Evolutionary conservation across 78 protist genomes (phyloP).

Genomic region (Dictyostelium intermedium): DNA sequence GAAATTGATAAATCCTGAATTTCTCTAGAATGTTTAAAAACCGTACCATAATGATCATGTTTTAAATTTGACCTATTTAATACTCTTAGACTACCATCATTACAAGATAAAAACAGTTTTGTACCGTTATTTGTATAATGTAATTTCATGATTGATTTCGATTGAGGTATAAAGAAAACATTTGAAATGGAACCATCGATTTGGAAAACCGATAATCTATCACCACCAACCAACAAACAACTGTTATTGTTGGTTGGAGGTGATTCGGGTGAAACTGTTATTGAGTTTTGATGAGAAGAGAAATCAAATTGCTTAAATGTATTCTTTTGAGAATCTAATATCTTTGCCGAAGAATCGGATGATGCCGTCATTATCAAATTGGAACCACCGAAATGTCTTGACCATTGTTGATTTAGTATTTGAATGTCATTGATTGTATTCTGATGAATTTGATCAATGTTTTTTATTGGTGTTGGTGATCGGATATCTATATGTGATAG

Average conservation of each 20-base stretch:
- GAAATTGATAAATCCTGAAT: constrained; percentile 68
- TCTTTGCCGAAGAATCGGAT: constrained; percentile 6
- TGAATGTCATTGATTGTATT: constrained; percentile 31
- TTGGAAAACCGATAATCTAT: constrained; percentile 11
- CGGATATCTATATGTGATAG: constrained; percentile 32
- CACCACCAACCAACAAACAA: constrained; percentile 32
- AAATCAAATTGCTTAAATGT: constrained; percentile 3
- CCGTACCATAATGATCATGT: constrained; percentile 38
- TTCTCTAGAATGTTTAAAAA: constrained; percentile 51
- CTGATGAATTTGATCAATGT: constrained; percentile 41
- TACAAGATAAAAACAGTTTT: constrained; percentile 12
- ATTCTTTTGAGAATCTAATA: constrained; percentile 1
- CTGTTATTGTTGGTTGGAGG: background rate
- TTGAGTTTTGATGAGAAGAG: constrained; percentile 10
- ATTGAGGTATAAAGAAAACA: background rate
- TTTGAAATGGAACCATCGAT: background rate
- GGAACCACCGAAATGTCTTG: background rate
- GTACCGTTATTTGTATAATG: constrained; percentile 18
- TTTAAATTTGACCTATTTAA: constrained; percentile 11
- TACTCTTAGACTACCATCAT: constrained; percentile 39
- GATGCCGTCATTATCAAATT: constrained; percentile 7
- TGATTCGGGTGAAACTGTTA: constrained; percentile 21
- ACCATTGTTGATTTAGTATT: constrained; percentile 28
- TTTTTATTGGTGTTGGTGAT: background rate
- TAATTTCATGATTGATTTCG: background rate